Percentiles rank a stretch among this genome's conserved stretches.
These are phyloP conservation scores for Aspergillus alliaceus DNA, from an alignment of 2,329 filamentous ascomycete species.

Conservation along the genomic window DNA sequence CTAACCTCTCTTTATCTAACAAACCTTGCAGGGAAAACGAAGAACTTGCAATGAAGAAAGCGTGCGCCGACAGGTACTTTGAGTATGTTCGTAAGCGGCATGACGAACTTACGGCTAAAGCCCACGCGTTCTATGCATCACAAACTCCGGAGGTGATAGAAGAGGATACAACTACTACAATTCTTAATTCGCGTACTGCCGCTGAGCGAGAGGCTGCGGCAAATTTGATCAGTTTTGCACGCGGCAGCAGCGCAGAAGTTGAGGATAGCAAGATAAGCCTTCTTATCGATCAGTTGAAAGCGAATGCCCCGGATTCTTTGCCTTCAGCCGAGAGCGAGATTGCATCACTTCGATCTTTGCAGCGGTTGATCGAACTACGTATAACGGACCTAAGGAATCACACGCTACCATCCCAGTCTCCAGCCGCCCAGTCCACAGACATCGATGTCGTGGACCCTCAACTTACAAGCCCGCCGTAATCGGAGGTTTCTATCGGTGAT, in stretches of 20 bases:
- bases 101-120: slow-evolving; percentile 26
- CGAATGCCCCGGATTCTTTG: slow-evolving; percentile 25
- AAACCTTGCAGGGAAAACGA: slow-evolving; percentile 20
- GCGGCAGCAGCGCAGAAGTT: slow-evolving; percentile 8
- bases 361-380: slow-evolving; percentile 32
- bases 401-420: neutral
- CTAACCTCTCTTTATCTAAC: slow-evolving; percentile 9
- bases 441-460: neutral
- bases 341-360: slow-evolving; percentile 30
- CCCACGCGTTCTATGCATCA: slow-evolving; percentile 28
- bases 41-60: slow-evolving; percentile 19
- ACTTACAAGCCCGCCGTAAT: neutral
- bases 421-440: neutral
- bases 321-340: slow-evolving; percentile 29
- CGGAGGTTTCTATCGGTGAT: neutral
- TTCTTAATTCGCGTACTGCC: slow-evolving; percentile 25
- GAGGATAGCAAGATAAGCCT: slow-evolving; percentile 24
- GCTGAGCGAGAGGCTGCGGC: slow-evolving; percentile 34
- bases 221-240: slow-evolving; percentile 33
- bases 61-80: slow-evolving; percentile 20
- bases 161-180: slow-evolving; percentile 19
- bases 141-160: slow-evolving; percentile 17
- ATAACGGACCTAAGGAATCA: slow-evolving; percentile 22
- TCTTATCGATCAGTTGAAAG: slow-evolving; percentile 34
- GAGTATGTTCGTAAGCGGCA: slow-evolving; percentile 25